phyloP scores from a whole-genome alignment of 176 grass and related monocot species.

The Sorghum bicolor region Sorghum_bicolor_NCBIv3 NC_012873.2:2596001-2596500 shows the following conservation, averaged over 20 bases:
- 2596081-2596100: not conserved
- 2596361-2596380: not conserved
- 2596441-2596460: too few species aligned
- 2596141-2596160: not conserved
- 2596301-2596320: not conserved
- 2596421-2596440: not conserved
- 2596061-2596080: not conserved
- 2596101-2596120: not conserved
- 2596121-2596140: not conserved
- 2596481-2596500: too few species aligned
- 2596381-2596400: not conserved
- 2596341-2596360: not conserved
- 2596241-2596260: not conserved
- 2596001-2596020: not conserved
- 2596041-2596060: not conserved
- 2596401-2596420: not conserved
- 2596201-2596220: not conserved
- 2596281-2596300: not conserved
- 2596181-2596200: not conserved
- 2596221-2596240: not conserved
- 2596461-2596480: too few species aligned
- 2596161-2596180: not conserved
- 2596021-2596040: not conserved
- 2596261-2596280: not conserved
- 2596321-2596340: not conserved